These are phyloP conservation scores for Aeschynomene evenia DNA, from an alignment of 306 rosid species.

Conservation along the genomic window DNA sequence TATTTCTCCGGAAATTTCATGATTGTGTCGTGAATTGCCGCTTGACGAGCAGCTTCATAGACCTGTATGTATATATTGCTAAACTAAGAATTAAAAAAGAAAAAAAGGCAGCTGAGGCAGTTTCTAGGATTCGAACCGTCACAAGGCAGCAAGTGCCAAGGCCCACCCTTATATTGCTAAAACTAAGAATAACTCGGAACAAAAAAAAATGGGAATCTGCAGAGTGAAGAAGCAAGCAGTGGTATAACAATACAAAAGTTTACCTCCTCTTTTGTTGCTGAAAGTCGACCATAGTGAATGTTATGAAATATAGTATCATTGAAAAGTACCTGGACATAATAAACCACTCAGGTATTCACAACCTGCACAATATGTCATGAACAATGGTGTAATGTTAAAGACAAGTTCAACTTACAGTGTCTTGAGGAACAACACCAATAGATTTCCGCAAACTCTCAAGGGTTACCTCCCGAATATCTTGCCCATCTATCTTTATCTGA, in stretches of 20 bases:
- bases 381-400: conserved; percentile 1
- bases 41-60: conserved; percentile 84
- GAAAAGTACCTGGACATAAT: conserved; percentile 77
- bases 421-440: conserved; percentile 97
- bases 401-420: conserved; percentile 61
- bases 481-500: conserved; percentile 84
- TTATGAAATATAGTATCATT: conserved; percentile 92
- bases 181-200: conserved; percentile 31
- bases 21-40: conserved; percentile 93
- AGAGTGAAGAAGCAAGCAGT: conserved; percentile 21
- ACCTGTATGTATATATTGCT: conserved; percentile 50
- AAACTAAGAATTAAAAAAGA: conserved; percentile 34
- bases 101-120: no score
- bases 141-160: no score
- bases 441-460: conserved; percentile 82
- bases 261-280: conserved; percentile 91
- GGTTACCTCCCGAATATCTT: conserved; percentile 76
- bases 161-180: no score
- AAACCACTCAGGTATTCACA: conserved; percentile 37
- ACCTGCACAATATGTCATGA: conserved; percentile 22
- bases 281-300: conserved; percentile 86
- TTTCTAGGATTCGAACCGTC: no score
- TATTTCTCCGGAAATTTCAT: conserved; percentile 82
- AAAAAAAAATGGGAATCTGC: conserved; percentile 25
- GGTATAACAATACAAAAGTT: conserved; percentile 26